Conservation (phyloP, 78 protist genomes). For the Corallochytrium limacisporum region DNA sequence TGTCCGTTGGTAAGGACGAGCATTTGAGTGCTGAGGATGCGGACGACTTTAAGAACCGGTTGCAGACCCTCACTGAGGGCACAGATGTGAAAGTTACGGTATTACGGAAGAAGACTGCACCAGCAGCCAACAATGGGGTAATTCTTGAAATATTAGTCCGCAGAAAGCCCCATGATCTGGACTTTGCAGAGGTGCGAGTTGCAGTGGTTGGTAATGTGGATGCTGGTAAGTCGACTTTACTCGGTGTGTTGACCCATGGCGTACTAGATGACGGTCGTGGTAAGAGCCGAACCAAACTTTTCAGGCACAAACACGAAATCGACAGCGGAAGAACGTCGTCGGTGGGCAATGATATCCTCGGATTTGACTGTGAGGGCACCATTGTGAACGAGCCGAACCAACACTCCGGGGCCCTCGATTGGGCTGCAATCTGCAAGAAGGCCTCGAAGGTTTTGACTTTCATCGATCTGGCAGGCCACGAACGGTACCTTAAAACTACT, state of each 20-base stretch:
- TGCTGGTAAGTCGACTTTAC: slow-evolving; percentile 57
- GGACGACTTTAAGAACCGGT: too few relatives aligned
- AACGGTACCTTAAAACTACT: slow-evolving; percentile 81
- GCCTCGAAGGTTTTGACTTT: slow-evolving; percentile 34
- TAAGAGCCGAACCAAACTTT: slow-evolving; percentile 54
- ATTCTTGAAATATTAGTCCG: too few relatives aligned
- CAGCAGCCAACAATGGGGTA: too few relatives aligned
- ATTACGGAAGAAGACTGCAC: too few relatives aligned
- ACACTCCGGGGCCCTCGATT: not conserved
- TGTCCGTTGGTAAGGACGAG: too few relatives aligned
- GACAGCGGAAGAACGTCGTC: slow-evolving; percentile 72
- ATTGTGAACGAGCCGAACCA: not conserved
- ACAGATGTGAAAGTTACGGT: too few relatives aligned
- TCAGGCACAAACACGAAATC: slow-evolving; percentile 77
- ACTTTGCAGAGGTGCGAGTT: slow-evolving; percentile 41
- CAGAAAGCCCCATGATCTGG: too few relatives aligned
- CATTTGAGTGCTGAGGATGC: too few relatives aligned
- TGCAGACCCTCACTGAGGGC: too few relatives aligned
- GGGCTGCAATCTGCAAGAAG: slow-evolving; percentile 24
- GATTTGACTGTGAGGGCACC: slow-evolving; percentile 56
- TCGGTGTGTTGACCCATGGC: slow-evolving; percentile 73
- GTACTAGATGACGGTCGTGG: slow-evolving; percentile 86
- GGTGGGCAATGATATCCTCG: slow-evolving; percentile 60
- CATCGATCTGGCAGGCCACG: slow-evolving; percentile 83
- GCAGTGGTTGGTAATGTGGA: slow-evolving; percentile 73